Evolutionary conservation across 2,329 filamentous ascomycete species (phyloP).

Genomic region (Alternaria sp.): DNA sequence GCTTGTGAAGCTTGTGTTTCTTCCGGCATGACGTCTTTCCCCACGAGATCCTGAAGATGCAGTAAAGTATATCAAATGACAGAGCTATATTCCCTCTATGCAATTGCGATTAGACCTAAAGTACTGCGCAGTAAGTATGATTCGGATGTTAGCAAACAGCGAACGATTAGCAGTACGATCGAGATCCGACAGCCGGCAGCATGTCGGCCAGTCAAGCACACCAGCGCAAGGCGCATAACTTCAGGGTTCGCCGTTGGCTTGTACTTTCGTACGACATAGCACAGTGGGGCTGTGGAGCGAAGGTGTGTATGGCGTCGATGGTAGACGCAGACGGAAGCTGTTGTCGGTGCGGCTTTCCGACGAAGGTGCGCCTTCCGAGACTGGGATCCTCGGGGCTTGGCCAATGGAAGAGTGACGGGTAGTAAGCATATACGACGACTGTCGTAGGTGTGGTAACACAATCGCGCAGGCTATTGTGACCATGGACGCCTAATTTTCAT

Average conservation of each 20-base stretch:
- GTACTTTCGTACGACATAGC: neutral
- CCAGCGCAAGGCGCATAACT: neutral
- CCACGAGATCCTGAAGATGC: neutral
- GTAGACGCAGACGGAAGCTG: slow-evolving; percentile 24
- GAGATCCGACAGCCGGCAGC: slow-evolving; percentile 2
- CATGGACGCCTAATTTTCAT: neutral
- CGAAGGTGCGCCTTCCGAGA: slow-evolving; percentile 28
- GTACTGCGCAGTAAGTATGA: neutral
- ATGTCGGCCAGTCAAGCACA: slow-evolving; percentile 2
- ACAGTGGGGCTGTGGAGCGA: slow-evolving; percentile 22
- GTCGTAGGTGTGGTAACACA: neutral
- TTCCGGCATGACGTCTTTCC: neutral
- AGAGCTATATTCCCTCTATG: neutral
- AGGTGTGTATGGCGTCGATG: neutral
- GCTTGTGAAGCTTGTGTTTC: neutral
- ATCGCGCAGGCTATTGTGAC: neutral
- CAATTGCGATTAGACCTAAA: neutral
- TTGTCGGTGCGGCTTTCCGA: slow-evolving; percentile 11
- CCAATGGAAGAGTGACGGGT: slow-evolving; percentile 15
- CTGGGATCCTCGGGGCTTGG: neutral
- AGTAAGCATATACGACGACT: neutral
- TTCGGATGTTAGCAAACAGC: neutral
- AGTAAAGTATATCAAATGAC: neutral
- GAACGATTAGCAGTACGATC: neutral
- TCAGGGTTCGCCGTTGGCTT: neutral